Conservation (phyloP, 441 rosid species). For the Populus trichocarpa region DNA sequence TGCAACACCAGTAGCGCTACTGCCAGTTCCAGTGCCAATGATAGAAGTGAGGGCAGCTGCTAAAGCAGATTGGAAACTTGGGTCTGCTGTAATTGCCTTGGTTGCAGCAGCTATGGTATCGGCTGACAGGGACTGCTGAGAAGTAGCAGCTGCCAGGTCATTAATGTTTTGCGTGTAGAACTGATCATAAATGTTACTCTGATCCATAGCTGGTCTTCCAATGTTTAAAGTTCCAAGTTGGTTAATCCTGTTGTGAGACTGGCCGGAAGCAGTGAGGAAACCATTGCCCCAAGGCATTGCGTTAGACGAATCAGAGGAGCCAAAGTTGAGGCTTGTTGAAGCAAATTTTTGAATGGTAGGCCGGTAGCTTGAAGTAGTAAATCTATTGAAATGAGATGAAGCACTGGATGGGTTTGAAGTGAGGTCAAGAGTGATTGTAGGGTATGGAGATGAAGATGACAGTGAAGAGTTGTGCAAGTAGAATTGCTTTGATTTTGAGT, state of each 20-base stretch:
- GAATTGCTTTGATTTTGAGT: conserved; percentile 39
- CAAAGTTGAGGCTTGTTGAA: conserved; percentile 48
- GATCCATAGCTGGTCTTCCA: conserved; percentile 31
- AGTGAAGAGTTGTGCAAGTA: conserved; percentile 43
- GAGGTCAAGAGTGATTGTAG: conserved; percentile 67
- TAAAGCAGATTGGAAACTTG: conserved; percentile 74
- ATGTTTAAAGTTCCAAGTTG: conserved; percentile 34
- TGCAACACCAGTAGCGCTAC: conserved; percentile 1
- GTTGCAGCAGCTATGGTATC: conserved; percentile 63
- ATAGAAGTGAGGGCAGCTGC: conserved; percentile 72
- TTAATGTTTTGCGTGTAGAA: conserved; percentile 35
- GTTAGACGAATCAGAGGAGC: conserved; percentile 35
- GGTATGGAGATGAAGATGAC: conserved; percentile 45
- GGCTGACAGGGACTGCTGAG: conserved; percentile 23
- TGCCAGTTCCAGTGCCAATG: conserved; percentile 30
- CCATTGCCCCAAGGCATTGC: conserved; percentile 41
- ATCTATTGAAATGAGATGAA: conserved; percentile 35
- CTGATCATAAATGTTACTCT: conserved; percentile 25
- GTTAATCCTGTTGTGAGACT: conserved; percentile 30
- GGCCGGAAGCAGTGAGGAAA: conserved; percentile 20
- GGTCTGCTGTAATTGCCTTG: conserved; percentile 71
- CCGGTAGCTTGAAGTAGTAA: conserved; percentile 26
- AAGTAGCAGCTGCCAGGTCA: conserved; percentile 19
- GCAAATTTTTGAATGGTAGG: conserved; percentile 29
- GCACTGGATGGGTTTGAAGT: conserved; percentile 41